A percentile compares a stretch with the other conserved stretches of the same genome.
Conservation (phyloP, 768 basidiomycete species). For the Nidula microcarpa region DNA sequence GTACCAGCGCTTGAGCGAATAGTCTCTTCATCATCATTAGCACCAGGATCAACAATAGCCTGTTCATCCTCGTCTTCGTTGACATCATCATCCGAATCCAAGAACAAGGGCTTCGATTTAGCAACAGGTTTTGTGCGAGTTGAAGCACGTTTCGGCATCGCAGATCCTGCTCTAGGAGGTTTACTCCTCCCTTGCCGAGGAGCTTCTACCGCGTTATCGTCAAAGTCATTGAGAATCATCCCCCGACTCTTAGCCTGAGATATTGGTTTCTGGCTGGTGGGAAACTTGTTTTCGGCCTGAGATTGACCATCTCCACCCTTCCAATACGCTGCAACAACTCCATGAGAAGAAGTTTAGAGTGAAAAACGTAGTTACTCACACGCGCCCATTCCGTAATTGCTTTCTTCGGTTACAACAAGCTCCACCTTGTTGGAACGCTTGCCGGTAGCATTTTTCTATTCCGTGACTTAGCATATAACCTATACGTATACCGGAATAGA, state of each 20-base stretch:
- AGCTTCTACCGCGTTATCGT: slow-evolving; percentile 23
- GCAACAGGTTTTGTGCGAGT: slow-evolving; percentile 14
- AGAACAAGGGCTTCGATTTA: slow-evolving; percentile 45
- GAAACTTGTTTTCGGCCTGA: slow-evolving; percentile 12
- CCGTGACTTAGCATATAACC: too few species aligned
- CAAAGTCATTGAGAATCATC: slow-evolving; percentile 30
- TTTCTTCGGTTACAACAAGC: slow-evolving; percentile 45
- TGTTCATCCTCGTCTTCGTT: slow-evolving; percentile 23
- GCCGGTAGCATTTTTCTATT: too few species aligned
- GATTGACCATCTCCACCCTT: slow-evolving; percentile 30
- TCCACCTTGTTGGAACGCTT: slow-evolving; percentile 32
- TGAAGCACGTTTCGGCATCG: slow-evolving; percentile 11
- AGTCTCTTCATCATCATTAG: too few species aligned
- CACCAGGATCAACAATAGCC: too few species aligned
- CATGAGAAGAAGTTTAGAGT: too few species aligned
- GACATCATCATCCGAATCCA: slow-evolving; percentile 45
- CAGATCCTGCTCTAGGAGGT: slow-evolving; percentile 20
- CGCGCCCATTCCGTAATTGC: slow-evolving; percentile 23
- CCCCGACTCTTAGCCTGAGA: slow-evolving; percentile 8
- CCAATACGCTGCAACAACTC: slow-evolving; percentile 59
- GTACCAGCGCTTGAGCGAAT: too few species aligned
- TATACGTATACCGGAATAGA: neutral
- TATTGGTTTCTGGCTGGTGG: slow-evolving; percentile 13
- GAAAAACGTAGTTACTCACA: too few species aligned
- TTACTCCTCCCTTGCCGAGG: slow-evolving; percentile 17